Percentiles rank a stretch among this genome's conserved stretches.
Conservation (phyloP, 1,139 yeast species). For the Candida sp. region DNA sequence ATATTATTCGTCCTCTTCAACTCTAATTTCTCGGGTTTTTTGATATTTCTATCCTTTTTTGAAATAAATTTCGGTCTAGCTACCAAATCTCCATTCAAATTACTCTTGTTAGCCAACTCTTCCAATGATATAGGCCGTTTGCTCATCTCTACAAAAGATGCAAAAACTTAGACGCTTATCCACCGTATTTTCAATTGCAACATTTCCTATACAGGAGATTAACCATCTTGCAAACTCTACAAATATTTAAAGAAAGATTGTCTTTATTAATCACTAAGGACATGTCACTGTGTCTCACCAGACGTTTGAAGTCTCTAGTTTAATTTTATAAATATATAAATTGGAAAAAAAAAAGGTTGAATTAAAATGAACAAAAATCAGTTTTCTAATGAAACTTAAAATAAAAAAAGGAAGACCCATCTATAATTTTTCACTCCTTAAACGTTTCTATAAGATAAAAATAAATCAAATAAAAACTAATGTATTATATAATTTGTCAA, state of each 20-base stretch:
- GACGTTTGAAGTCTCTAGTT: not conserved
- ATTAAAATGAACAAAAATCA: not conserved
- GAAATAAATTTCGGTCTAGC: conserved; percentile 46
- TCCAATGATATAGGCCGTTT: conserved; percentile 39
- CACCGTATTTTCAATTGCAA: not conserved
- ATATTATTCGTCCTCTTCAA: conserved; percentile 13
- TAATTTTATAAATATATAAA: too few species aligned
- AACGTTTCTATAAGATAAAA: not conserved
- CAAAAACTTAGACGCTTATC: not conserved
- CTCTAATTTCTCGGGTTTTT: conserved; percentile 37
- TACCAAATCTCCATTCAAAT: conserved; percentile 9
- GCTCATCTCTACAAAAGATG: conserved; percentile 11
- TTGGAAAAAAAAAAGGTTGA: not conserved
- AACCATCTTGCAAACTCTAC: too few species aligned
- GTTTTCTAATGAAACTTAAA: not conserved
- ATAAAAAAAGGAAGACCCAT: not conserved
- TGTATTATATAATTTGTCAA: conserved; percentile 1
- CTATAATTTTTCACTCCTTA: conserved; percentile 2
- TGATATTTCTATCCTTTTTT: conserved; percentile 17
- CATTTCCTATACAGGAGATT: not conserved
- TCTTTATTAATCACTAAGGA: not conserved
- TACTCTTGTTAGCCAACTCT: conserved; percentile 30
- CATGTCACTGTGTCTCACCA: not conserved
- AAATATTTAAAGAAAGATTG: not conserved
- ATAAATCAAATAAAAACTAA: not conserved